A percentile compares a stretch with the other conserved stretches of the same genome.
phyloP scores from a whole-genome alignment of 768 basidiomycete genomes.

The Collybia sp. region DNA sequence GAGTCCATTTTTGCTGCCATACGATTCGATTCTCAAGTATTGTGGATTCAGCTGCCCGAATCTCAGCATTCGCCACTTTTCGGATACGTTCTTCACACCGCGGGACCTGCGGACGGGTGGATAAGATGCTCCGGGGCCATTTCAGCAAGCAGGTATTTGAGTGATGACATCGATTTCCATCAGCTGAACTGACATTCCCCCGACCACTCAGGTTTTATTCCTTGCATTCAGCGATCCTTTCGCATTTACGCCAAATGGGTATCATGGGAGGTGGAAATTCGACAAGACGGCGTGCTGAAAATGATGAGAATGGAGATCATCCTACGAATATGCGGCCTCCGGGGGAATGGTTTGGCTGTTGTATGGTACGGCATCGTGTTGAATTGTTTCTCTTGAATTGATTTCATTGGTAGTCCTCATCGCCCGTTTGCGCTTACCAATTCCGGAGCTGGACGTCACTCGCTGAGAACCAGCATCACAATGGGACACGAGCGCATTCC shows the following conservation, averaged over 20 bases:
- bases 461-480: not conserved
- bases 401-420: not conserved
- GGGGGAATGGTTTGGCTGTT: not conserved
- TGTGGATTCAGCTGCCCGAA: too few relatives aligned
- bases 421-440: not conserved
- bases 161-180: not conserved
- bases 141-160: not conserved
- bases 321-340: not conserved
- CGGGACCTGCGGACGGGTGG: not conserved
- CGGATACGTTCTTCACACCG: not conserved
- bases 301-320: not conserved
- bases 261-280: not conserved
- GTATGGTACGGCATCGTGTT: not conserved
- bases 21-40: too few relatives aligned
- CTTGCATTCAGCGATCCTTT: not conserved
- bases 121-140: not conserved
- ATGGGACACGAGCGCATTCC: not conserved
- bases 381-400: too few relatives aligned
- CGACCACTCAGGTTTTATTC: not conserved
- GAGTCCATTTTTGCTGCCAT: too few relatives aligned
- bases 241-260: not conserved
- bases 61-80: not conserved
- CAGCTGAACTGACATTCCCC: too few relatives aligned
- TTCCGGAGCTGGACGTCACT: not conserved
- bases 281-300: not conserved